Base-by-base conservation (phyloP, 1,284 basidiomycete genomes). In the Athelia sp. region DNA sequence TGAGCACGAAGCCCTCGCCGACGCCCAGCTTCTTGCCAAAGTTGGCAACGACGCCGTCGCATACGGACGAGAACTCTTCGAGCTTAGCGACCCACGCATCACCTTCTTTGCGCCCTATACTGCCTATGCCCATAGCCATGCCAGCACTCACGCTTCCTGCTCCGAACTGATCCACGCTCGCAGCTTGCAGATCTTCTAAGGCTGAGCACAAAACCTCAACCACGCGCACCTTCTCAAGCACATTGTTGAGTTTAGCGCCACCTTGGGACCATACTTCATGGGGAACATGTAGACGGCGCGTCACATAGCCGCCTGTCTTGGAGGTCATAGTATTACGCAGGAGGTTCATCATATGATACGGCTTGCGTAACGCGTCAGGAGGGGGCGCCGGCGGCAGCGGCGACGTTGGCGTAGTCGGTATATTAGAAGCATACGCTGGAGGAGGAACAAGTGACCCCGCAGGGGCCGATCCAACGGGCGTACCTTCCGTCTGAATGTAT, bases 1-100 rank as follows among this genome's bases (percentile, higher is more conserved):
- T 93, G 32, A 80, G 74, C 47, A 84, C 83, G 58, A 90, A 89
- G 11, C 88, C 87, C 69, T 90, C 86, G 51, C 88, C 86, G 50
- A 95, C 82, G 4, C 92, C 87, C 32, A 98, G 71, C 68, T 96
- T 97, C 73, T 93, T 96, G 36, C 84, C 84, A 62, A 91, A 86
- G 58, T 84, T 87, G 40, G 85, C 82, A 47, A 93, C 83, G 46
- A 97, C 80, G 34, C 82, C 85, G 56, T 98, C 95, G 61, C 95
- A 92, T 31, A 87, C 82, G 56, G 64, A 78, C 50, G 76, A 83
- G 67, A 81, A 89, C 54, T 82, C 86, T 55, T 87, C 86, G 49
- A 90, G 69, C 62, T 81, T 82, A 49, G 72, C 58, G 42, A 83
- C 64, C 87, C 89, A 92, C 31, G 73, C 67, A 57, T 88, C 82